These are phyloP conservation scores for Leucoagaricus sp. DNA, from an alignment of 1,284 basidiomycete genomes.

Conservation along the genomic window DNA sequence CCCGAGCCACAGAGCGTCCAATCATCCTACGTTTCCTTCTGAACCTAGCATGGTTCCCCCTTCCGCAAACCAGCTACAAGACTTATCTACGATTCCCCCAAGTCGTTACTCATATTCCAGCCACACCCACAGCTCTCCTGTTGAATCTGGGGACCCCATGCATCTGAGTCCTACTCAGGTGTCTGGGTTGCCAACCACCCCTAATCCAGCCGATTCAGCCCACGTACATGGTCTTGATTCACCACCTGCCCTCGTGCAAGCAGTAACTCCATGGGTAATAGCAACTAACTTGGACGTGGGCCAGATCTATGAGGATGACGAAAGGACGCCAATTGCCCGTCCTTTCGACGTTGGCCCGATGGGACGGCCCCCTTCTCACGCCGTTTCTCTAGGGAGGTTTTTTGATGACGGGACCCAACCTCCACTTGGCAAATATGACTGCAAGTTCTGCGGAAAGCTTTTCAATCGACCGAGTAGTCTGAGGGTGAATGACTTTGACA, in stretches of 20 bases:
- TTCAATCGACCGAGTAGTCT: slow-evolving; percentile 83
- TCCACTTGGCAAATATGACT: slow-evolving; percentile 63
- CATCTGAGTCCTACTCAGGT: neutral
- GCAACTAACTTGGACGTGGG: slow-evolving; percentile 22
- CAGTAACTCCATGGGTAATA: slow-evolving; percentile 23
- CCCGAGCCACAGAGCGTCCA: neutral
- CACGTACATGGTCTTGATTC: slow-evolving; percentile 11
- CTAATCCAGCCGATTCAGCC: slow-evolving; percentile 3
- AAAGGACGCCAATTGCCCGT: slow-evolving; percentile 31
- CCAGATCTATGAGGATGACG: slow-evolving; percentile 25
- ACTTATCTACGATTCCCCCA: neutral
- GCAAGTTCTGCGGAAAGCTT: slow-evolving; percentile 74
- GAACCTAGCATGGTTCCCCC: neutral
- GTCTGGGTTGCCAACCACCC: slow-evolving; percentile 2
- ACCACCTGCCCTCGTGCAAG: slow-evolving; percentile 17
- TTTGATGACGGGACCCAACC: slow-evolving; percentile 18
- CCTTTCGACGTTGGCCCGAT: slow-evolving; percentile 17
- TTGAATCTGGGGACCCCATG: neutral
- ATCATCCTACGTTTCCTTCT: neutral
- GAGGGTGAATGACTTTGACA: slow-evolving; percentile 48
- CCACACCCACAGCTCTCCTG: neutral
- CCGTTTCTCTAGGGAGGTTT: slow-evolving; percentile 14
- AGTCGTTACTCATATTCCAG: neutral
- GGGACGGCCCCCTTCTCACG: slow-evolving; percentile 7
- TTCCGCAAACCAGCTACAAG: neutral